Base-by-base conservation (phyloP, 1,284 basidiomycete species). In the Leccinum solheimii region DNA sequence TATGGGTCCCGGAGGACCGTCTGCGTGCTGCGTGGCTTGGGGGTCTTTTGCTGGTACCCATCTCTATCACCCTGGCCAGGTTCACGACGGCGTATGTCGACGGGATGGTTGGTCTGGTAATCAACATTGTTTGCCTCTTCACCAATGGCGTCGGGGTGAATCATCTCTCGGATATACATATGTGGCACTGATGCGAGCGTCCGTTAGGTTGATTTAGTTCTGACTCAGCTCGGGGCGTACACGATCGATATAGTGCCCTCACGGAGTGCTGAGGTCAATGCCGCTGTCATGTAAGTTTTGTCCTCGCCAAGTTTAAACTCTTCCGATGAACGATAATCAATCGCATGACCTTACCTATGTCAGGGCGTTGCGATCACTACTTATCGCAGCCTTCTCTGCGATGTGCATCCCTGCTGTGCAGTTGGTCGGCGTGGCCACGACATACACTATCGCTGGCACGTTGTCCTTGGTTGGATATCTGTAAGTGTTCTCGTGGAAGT, bases 1-100 rank as follows among this genome's bases (percentile, higher is more conserved):
- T 73, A 14, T 82, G 78, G 82, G 76, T 79, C 3, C 85, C 87
- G 0, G 88, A 90, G 69, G 88, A 88, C 67, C 78, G 87, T 5
- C 77, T 89, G 26, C 76, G 80, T 10, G 83, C 81, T 0, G 77
- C 78, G 0, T 69, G 85, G 48, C 62, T 81, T 8, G 86, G 84
- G 13, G 76, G 77, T 0, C 75, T 75, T 0, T 32, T 84, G 6
- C 65, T 86, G 40, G 73, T 83, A 21, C 75, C 75, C 9, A 7
- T 74, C 10, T 76, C 75, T 19, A 61, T 76, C 36, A 62, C 48
- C 2, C 10, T 63, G 5, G 62, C 60, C 1, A 70, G 72, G 14
- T 59, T 74, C 43, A 53, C 63, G 26, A 72, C 64, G 10, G 19
- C 62, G 19, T 83, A 77, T 64, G 67, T 85, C 13, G 69, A 67